A percentile compares a stretch with the other conserved stretches of the same genome.
Evolutionary conservation across 1,139 yeast genomes (phyloP).

Genomic region (Ashbya aceris): DNA sequence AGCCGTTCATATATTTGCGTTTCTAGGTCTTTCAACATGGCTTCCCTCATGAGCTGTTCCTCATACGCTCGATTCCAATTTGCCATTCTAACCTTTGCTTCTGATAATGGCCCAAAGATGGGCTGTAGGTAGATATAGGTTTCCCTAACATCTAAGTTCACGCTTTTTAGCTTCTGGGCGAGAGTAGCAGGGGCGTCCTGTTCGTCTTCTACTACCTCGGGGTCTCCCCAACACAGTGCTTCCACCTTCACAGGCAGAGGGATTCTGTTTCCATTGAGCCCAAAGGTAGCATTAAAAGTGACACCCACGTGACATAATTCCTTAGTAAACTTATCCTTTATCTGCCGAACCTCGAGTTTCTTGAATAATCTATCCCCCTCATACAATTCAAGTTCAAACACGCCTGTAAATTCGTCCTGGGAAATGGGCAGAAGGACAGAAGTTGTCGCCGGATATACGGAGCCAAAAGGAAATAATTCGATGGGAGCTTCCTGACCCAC

Average conservation of each 20-base stretch:
- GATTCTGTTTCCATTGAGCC: slow-evolving; percentile 42
- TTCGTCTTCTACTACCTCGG: no score
- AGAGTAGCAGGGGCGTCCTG: no score
- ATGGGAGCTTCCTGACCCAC: slow-evolving; percentile 28
- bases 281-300: slow-evolving; percentile 38
- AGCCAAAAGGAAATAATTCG: slow-evolving; percentile 37
- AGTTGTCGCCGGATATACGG: slow-evolving; percentile 24
- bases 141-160: no score
- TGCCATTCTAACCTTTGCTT: slow-evolving; percentile 20
- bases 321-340: slow-evolving; percentile 32
- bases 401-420: not conserved
- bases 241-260: slow-evolving; percentile 38
- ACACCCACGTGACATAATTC: slow-evolving; percentile 40
- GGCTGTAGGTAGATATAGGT: slow-evolving; percentile 39
- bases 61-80: slow-evolving; percentile 35
- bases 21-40: slow-evolving; percentile 47
- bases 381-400: slow-evolving; percentile 36
- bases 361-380: slow-evolving; percentile 47
- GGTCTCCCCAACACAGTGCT: slow-evolving; percentile 42
- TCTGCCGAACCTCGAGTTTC: slow-evolving; percentile 27
- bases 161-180: no score
- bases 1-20: slow-evolving; percentile 50
- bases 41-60: slow-evolving; percentile 39
- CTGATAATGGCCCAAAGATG: no score
- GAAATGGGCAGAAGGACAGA: slow-evolving; percentile 10